Conservation (phyloP, 495 filamentous ascomycete genomes). For the Oleoguttula mirabilis region DNA sequence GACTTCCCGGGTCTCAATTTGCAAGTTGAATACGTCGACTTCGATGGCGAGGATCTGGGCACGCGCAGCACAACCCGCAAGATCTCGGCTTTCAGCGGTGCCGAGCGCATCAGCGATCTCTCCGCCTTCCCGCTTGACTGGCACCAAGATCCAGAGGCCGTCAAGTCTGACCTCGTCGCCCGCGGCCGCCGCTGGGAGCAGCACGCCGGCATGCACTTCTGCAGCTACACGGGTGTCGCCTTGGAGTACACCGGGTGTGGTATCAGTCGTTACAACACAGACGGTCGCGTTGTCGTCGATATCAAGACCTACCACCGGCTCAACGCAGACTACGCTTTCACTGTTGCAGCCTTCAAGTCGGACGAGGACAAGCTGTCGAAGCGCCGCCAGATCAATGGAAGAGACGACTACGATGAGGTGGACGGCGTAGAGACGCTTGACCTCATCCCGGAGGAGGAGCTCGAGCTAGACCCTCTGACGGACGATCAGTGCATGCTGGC, state of each 20-base stretch:
- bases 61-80: background rate
- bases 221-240: slow-evolving; percentile 12
- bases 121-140: slow-evolving; percentile 10
- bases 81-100: slow-evolving; percentile 7
- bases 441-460: slow-evolving; percentile 1
- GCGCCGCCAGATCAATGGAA: background rate
- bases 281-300: slow-evolving; percentile 15
- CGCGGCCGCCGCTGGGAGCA: slow-evolving; percentile 11
- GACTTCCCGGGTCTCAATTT: slow-evolving; percentile 1
- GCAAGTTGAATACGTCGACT: slow-evolving; percentile 1
- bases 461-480: slow-evolving; percentile 6
- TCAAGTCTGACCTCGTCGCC: slow-evolving; percentile 1
- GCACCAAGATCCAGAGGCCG: background rate
- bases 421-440: background rate
- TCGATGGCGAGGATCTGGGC: slow-evolving; percentile 10
- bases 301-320: slow-evolving; percentile 17
- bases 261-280: slow-evolving; percentile 1
- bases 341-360: slow-evolving; percentile 6
- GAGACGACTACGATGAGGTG: background rate
- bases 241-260: slow-evolving; percentile 3
- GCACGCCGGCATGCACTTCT: slow-evolving; percentile 9
- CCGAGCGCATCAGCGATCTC: slow-evolving; percentile 8
- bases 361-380: slow-evolving; percentile 3
- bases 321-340: slow-evolving; percentile 4
- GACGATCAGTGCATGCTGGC: slow-evolving; percentile 15